Percentiles rank a stretch among this genome's conserved stretches.
These are phyloP conservation scores for Fusarium beomiforme DNA, from an alignment of 2,329 filamentous ascomycete genomes.

Conservation along the genomic window DNA sequence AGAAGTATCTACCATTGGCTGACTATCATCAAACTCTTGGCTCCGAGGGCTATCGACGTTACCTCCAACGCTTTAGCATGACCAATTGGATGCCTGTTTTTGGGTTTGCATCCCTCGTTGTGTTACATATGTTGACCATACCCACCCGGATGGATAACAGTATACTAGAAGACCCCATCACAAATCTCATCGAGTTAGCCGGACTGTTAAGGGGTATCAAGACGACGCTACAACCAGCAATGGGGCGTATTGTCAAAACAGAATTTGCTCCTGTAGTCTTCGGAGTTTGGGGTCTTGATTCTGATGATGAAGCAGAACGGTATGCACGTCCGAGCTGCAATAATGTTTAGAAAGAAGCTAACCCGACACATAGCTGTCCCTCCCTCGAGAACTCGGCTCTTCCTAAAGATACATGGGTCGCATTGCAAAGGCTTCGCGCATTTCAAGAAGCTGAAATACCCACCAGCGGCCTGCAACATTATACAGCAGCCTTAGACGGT, in stretches of 20 bases:
- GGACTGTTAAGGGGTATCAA: constrained; percentile 36
- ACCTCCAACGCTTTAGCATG: constrained; percentile 28
- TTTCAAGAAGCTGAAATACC: constrained; percentile 39
- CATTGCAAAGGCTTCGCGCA: constrained; percentile 29
- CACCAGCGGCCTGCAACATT: constrained; percentile 26
- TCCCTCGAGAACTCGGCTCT: constrained; percentile 32
- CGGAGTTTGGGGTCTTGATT: constrained; percentile 26
- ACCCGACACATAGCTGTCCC: constrained; percentile 13
- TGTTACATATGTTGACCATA: constrained; percentile 43
- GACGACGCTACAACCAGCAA: constrained; percentile 27
- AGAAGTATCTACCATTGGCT: constrained; percentile 40
- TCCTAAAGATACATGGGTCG: constrained; percentile 37
- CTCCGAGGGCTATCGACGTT: constrained; percentile 43
- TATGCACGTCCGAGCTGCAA: neutral
- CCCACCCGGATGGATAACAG: constrained; percentile 29
- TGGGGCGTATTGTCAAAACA: constrained; percentile 31
- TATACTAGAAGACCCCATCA: constrained; percentile 33
- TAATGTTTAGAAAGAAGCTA: neutral
- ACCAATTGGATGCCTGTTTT: constrained; percentile 48
- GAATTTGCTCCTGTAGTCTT: constrained; percentile 41
- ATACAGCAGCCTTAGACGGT: constrained; percentile 26
- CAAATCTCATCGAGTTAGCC: constrained; percentile 35
- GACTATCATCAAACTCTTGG: constrained; percentile 46
- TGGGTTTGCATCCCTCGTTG: constrained; percentile 54
- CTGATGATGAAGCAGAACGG: constrained; percentile 14